Conservation (phyloP, 148 eudicot genomes). For the Rhododendron mucronatum region DNA sequence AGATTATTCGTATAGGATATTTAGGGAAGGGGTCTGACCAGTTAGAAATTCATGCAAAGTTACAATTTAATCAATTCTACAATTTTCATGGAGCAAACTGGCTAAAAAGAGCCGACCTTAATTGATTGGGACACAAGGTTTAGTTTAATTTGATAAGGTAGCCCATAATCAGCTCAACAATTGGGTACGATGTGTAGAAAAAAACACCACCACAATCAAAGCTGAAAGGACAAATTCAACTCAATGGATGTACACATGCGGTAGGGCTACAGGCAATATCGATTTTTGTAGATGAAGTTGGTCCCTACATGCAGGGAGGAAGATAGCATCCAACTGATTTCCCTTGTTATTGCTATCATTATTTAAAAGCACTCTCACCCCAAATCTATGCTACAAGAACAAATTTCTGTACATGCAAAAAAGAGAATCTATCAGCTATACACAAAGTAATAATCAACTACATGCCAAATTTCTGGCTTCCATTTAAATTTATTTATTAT, state of each 20-base stretch:
- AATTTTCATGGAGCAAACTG: not conserved
- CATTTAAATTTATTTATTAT: not conserved
- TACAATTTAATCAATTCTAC: not conserved
- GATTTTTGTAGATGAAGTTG: not conserved
- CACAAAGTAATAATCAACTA: not conserved
- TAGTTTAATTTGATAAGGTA: not conserved
- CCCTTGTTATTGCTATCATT: not conserved
- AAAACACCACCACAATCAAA: not conserved
- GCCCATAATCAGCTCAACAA: not conserved
- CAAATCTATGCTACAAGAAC: not conserved
- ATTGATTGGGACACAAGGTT: not conserved
- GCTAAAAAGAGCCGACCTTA: not conserved
- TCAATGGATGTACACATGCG: not conserved
- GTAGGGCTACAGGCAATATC: not conserved
- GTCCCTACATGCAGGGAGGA: not conserved
- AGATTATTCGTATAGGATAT: not conserved
- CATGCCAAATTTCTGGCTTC: not conserved
- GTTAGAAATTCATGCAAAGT: no score
- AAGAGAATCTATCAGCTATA: not conserved
- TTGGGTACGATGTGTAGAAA: not conserved
- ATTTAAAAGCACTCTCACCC: not conserved
- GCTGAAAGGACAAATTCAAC: not conserved
- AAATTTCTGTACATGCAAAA: not conserved
- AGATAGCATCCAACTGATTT: not conserved
- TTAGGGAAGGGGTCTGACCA: not conserved